Conservation (phyloP, 2,329 filamentous ascomycete species). For the Sporothrix brunneoviolacea region DNA sequence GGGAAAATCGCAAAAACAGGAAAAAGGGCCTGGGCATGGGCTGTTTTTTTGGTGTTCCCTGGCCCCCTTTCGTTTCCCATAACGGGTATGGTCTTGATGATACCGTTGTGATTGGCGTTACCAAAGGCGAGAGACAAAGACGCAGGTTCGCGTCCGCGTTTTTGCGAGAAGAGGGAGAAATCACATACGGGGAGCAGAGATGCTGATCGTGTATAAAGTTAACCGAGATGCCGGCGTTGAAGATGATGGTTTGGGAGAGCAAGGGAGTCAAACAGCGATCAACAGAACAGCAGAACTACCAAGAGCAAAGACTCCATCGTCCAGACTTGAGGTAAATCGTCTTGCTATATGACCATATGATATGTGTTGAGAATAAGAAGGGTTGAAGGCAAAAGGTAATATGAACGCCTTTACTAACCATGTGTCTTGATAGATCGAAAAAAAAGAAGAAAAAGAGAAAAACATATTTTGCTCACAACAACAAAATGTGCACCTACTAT, state of each 20-base stretch:
- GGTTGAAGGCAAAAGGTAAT: too few relatives aligned
- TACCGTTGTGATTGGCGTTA: constrained; percentile 10
- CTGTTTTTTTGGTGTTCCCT: constrained; percentile 5
- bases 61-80: not conserved
- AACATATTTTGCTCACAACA: not conserved
- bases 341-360: too few relatives aligned
- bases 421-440: not conserved
- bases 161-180: not conserved
- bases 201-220: not conserved
- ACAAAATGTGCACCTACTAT: constrained; percentile 45
- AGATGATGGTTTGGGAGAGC: not conserved
- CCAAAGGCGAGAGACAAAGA: constrained; percentile 9
- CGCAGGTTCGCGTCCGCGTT: not conserved
- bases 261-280: too few relatives aligned
- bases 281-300: too few relatives aligned
- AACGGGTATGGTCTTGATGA: constrained; percentile 6
- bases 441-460: not conserved
- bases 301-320: too few relatives aligned
- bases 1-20: not conserved
- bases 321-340: too few relatives aligned
- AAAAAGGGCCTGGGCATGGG: not conserved
- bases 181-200: not conserved
- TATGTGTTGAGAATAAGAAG: too few relatives aligned
- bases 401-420: too few relatives aligned
- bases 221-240: not conserved